Conservation (phyloP, 805 yeast genomes). For the Ogataea kodamae region DNA sequence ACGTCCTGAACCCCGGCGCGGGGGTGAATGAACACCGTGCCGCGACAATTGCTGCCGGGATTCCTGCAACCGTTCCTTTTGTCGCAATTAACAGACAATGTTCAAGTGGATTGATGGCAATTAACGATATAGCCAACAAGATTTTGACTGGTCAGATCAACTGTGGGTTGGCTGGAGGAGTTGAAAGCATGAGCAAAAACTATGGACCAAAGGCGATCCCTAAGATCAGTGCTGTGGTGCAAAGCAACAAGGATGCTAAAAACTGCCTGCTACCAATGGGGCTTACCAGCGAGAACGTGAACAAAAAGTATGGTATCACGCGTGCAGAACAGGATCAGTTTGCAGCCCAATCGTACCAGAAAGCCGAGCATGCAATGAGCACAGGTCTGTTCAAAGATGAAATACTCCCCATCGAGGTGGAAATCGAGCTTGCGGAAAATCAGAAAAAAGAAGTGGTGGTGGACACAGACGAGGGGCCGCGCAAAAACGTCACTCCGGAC, state of each 20-base stretch:
- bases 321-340: constrained; percentile 81
- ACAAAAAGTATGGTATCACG: constrained; percentile 56
- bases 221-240: constrained; percentile 48
- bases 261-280: constrained; percentile 96
- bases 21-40: constrained; percentile 96
- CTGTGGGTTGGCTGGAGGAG: constrained; percentile 89
- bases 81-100: constrained; percentile 90
- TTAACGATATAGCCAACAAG: constrained; percentile 85
- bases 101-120: constrained; percentile 89
- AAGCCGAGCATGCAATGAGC: constrained; percentile 74
- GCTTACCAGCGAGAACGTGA: constrained; percentile 88
- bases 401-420: constrained; percentile 74
- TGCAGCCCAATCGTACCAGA: constrained; percentile 81
- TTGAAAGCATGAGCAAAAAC: constrained; percentile 88
- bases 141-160: constrained; percentile 84
- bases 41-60: constrained; percentile 85
- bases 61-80: constrained; percentile 77
- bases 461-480: constrained; percentile 68
- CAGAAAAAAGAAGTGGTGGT: constrained; percentile 37
- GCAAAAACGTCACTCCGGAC: constrained; percentile 78
- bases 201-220: constrained; percentile 80
- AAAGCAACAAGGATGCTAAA: constrained; percentile 45
- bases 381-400: constrained; percentile 81
- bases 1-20: constrained; percentile 87
- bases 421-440: constrained; percentile 49